These are phyloP conservation scores for Thermomyces lanuginosus DNA, from an alignment of 2,329 filamentous ascomycete species.

Conservation along the genomic window DNA sequence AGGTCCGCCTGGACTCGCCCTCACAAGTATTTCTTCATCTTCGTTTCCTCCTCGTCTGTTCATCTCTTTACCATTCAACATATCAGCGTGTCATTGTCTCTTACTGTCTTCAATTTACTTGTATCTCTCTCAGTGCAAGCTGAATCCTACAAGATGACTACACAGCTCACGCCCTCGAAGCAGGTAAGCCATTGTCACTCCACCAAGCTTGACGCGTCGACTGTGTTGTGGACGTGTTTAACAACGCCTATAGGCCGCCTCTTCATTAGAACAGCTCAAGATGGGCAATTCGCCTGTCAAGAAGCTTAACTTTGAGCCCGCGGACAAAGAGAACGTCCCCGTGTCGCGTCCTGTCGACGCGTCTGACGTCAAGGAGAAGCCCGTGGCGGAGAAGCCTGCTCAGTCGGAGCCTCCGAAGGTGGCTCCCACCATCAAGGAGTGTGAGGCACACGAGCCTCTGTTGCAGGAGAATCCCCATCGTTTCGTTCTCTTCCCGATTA, in stretches of 20 bases:
- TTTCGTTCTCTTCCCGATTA: constrained; percentile 97
- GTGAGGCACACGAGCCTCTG: constrained; percentile 73
- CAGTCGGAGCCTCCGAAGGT: constrained; percentile 22
- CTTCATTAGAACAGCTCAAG: constrained; percentile 73
- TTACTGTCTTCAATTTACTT: constrained; percentile 7
- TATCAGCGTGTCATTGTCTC: constrained; percentile 7
- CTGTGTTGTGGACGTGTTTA: constrained; percentile 21
- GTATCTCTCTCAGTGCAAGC: constrained; percentile 7
- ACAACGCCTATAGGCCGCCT: constrained; percentile 49
- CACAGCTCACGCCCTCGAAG: constrained; percentile 59
- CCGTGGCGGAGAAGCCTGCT: constrained; percentile 29
- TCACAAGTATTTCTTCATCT: constrained; percentile 18
- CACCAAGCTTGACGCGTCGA: constrained; percentile 15
- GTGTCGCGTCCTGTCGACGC: constrained; percentile 37
- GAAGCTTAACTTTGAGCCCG: constrained; percentile 62
- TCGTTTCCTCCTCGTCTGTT: constrained; percentile 13
- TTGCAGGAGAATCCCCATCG: constrained; percentile 89
- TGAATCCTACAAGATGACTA: constrained; percentile 45
- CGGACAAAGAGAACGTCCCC: constrained; percentile 67
- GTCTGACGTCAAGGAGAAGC: constrained; percentile 44
- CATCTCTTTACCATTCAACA: constrained; percentile 2
- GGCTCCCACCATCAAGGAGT: constrained; percentile 42
- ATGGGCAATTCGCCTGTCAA: constrained; percentile 77
- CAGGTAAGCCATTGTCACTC: constrained; percentile 40
- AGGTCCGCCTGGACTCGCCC: constrained; percentile 16